Evolutionary conservation across 1,284 basidiomycete genomes (phyloP), one percentile per base, ranked within the genome.

Genomic region (Malassezia sp.): DNA sequence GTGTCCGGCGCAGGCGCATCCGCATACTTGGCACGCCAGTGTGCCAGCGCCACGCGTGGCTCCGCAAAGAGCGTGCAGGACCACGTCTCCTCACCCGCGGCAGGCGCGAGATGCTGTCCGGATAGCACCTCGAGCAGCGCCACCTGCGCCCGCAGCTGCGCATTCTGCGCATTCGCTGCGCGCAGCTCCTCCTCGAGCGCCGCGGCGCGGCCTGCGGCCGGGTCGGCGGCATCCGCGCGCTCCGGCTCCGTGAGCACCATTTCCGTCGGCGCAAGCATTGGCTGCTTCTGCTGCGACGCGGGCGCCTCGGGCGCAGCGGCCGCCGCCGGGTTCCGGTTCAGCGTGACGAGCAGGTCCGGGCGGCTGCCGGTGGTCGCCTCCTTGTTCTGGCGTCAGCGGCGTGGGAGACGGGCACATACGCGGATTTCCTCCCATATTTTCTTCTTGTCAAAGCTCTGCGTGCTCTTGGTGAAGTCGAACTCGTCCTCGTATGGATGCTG

Each of bases 351-450:
- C 3, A 50, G 35, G 5, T 35, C n/a, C n/a, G n/a, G 24, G 11
- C 38, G 20, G n/a, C 15, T 28, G 8, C 34, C 24, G 2, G 20
- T 32, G 4, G 33, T 30, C 11, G 38, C 38, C n/a, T 50, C 42
- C 42, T 31, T 50, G 32, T 48, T 23, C 28, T 33, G 22, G 2
- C 21, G 36, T 38, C 4, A 38, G 36, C 26, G 11, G 27, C 14
- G 27, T 14, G 1, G 5, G 0, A 20, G 32, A n/a, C 10, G 8
- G 11, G 11, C n/a, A 47, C 45, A 26, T 48, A 48, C 45, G 30
- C 48, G 48, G 29, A 50, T 50, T 28, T 50, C 48, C 8, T 50
- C 48, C 48, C 48, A 50, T 10, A 42, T 43, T 26, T 50, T 50
- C 17, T 50, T 50, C 32, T 50, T 50, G 32, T 50, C 48, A 36